These are phyloP conservation scores for Plasmopara viticola DNA, from an alignment of 352 stramenopile genomes.

Conservation along the genomic window DNA sequence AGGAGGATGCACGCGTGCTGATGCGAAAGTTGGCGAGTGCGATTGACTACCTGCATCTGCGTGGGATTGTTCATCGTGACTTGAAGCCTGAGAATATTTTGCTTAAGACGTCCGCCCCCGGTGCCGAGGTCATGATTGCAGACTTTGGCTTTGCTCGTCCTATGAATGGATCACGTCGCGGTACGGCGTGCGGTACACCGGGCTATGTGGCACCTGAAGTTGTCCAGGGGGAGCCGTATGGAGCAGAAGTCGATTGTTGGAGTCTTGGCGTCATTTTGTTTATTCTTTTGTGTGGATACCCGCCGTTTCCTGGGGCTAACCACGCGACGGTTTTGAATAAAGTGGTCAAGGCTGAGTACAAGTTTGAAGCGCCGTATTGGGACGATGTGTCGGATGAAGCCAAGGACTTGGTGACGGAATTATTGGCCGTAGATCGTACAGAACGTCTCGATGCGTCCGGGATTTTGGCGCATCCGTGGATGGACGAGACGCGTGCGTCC, in stretches of 20 bases:
- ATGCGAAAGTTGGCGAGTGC: conserved; percentile 87
- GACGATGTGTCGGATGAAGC: conserved; percentile 90
- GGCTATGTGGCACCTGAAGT: conserved; percentile 94
- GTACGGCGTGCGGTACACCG: conserved; percentile 77
- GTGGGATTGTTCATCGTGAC: conserved; percentile 90
- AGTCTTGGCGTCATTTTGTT: conserved; percentile 92
- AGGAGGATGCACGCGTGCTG: conserved; percentile 91
- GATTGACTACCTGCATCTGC: conserved; percentile 90
- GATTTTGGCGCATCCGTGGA: conserved; percentile 78
- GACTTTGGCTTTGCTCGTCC: conserved; percentile 86
- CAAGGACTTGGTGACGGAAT: conserved; percentile 92
- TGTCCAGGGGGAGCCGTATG: conserved; percentile 82
- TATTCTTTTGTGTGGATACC: conserved; percentile 91
- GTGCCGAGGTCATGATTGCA: conserved; percentile 77
- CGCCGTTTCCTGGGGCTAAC: conserved; percentile 74
- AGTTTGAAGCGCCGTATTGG: conserved; percentile 91
- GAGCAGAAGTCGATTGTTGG: conserved; percentile 90
- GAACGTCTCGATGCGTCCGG: conserved; percentile 59
- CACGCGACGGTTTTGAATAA: conserved; percentile 66
- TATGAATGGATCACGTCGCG: conserved; percentile 43
- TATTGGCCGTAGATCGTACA: conserved; percentile 88
- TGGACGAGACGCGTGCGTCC: conserved; percentile 36
- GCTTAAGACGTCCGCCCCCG: conserved; percentile 66
- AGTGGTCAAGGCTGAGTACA: conserved; percentile 80
- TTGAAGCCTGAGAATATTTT: conserved; percentile 89